phyloP scores from a whole-genome alignment of 306 rosid genomes.

The Purshia tridentata region DNA sequence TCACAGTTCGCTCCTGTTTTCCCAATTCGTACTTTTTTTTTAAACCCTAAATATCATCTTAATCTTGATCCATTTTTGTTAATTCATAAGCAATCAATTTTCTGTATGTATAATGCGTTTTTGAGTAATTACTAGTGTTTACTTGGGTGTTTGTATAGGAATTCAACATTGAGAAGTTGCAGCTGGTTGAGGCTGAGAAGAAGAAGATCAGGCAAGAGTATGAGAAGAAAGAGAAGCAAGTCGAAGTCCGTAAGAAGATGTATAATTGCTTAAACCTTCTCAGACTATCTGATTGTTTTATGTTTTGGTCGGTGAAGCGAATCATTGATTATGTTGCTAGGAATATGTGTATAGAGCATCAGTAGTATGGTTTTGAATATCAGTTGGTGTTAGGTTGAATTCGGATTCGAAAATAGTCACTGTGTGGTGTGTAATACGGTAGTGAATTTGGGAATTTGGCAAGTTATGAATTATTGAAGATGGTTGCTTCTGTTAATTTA shows the following conservation, averaged over 20 bases:
- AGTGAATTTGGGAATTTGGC: neutral
- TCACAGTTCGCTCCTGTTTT: neutral
- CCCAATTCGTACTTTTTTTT: neutral
- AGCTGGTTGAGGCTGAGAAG: constrained; percentile 91
- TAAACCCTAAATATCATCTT: neutral
- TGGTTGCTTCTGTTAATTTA: neutral
- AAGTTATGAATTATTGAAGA: neutral
- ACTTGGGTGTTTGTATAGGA: constrained; percentile 42
- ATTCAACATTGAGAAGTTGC: constrained; percentile 95
- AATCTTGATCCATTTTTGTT: neutral
- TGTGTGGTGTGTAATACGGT: neutral
- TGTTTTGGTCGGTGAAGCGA: neutral
- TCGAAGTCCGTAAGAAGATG: constrained; percentile 93
- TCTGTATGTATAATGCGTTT: neutral
- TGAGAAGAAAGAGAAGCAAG: constrained; percentile 89
- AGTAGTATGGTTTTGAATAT: neutral
- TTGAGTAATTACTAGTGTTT: neutral
- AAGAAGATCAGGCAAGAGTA: constrained; percentile 96
- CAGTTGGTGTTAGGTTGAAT: neutral
- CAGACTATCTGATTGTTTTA: neutral
- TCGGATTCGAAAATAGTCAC: neutral
- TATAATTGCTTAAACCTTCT: constrained; percentile 25
- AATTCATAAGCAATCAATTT: neutral
- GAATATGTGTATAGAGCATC: neutral
- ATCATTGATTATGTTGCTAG: neutral